These are phyloP conservation scores for Venustampulla echinocandica DNA, from an alignment of 495 filamentous ascomycete genomes.

Conservation along the genomic window DNA sequence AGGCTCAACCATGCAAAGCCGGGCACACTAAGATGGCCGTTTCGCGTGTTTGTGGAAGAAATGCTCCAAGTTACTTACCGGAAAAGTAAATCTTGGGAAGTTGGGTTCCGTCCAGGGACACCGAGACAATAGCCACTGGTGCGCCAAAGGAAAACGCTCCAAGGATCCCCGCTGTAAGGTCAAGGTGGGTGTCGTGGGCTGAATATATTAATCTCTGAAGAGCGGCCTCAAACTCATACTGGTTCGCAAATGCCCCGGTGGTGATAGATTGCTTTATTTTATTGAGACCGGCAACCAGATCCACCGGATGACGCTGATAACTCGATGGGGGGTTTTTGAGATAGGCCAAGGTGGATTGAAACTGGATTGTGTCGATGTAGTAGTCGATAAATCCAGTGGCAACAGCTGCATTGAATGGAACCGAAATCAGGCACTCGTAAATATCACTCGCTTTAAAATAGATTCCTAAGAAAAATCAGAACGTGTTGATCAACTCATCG, in stretches of 20 bases:
- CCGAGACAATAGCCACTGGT: slow-evolving; percentile 31
- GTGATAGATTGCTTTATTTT: slow-evolving; percentile 16
- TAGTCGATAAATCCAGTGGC: slow-evolving; percentile 42
- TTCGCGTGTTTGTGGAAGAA: too few species aligned
- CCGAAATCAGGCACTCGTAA: slow-evolving; percentile 41
- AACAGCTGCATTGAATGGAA: slow-evolving; percentile 46
- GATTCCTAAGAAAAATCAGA: too few species aligned
- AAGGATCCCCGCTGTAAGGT: slow-evolving; percentile 32
- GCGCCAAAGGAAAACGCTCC: slow-evolving; percentile 37
- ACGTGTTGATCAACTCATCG: too few species aligned
- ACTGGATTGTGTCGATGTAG: slow-evolving; percentile 45
- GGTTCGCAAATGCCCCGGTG: slow-evolving; percentile 16
- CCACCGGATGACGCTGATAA: slow-evolving; percentile 19
- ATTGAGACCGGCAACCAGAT: slow-evolving; percentile 18
- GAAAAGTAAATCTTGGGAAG: slow-evolving; percentile 35
- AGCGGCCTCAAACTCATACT: slow-evolving; percentile 24
- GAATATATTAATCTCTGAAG: slow-evolving; percentile 4
- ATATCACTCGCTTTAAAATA: slow-evolving; percentile 33
- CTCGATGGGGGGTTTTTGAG: slow-evolving; percentile 20
- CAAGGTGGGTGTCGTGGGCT: slow-evolving; percentile 24
- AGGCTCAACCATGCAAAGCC: too few species aligned
- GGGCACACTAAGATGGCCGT: too few species aligned
- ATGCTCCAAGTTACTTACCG: slow-evolving; percentile 22
- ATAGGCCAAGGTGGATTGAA: slow-evolving; percentile 33
- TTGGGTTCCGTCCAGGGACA: slow-evolving; percentile 40